Percentiles rank a stretch among this genome's conserved stretches.
Evolutionary conservation across 345 rosid species (phyloP).

Genomic region (Lepidium didymum): DNA sequence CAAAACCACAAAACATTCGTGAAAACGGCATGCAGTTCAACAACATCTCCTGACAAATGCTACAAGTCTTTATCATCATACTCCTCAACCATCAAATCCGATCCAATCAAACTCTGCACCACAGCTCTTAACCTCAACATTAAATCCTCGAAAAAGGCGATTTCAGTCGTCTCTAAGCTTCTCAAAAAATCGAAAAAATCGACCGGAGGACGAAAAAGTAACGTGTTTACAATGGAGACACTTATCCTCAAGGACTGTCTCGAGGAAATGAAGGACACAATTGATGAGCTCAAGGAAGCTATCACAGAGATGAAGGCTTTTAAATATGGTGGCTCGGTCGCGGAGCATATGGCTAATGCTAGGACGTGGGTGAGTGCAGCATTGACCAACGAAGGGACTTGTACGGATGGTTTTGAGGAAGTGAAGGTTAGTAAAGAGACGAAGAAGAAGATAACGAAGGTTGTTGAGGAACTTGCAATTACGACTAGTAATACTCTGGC

Average conservation of each 20-base stretch:
- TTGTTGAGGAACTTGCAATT: constrained; percentile 31
- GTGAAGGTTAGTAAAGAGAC: constrained; percentile 30
- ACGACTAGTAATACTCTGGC: constrained; percentile 68
- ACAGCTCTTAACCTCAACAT: constrained; percentile 42
- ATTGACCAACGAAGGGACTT: constrained; percentile 57
- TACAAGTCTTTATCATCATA: constrained; percentile 45
- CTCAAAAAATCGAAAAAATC: constrained; percentile 19
- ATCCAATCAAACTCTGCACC: constrained; percentile 48
- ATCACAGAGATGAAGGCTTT: constrained; percentile 29
- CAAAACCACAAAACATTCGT: constrained; percentile 40
- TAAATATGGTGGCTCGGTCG: constrained; percentile 1
- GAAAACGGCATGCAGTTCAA: constrained; percentile 44
- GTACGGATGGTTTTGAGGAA: constrained; percentile 60
- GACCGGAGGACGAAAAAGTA: background rate
- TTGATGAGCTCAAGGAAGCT: constrained; percentile 50
- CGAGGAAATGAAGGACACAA: constrained; percentile 35
- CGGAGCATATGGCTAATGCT: constrained; percentile 34
- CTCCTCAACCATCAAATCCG: constrained; percentile 39
- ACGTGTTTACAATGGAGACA: constrained; percentile 27
- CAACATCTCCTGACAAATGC: constrained; percentile 52
- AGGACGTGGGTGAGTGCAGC: constrained; percentile 67
- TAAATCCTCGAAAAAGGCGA: constrained; percentile 28
- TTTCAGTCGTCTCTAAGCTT: constrained; percentile 22
- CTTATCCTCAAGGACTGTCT: constrained; percentile 47
- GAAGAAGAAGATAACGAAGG: constrained; percentile 37